These are phyloP conservation scores for Petunia hybrid DNA, from an alignment of 305 asterid genomes.

Conservation along the genomic window DNA sequence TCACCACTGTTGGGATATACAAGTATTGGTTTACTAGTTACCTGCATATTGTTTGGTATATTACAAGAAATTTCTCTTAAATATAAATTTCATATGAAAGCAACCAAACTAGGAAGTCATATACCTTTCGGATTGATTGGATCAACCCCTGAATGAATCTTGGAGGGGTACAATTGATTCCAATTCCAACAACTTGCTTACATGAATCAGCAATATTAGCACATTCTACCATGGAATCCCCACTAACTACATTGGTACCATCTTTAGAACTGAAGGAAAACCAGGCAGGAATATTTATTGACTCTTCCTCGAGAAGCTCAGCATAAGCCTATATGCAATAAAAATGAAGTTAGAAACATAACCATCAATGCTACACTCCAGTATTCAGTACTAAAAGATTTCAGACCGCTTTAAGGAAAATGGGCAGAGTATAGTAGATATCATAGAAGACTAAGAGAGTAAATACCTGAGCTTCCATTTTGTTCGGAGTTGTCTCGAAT, in stretches of 20 bases:
- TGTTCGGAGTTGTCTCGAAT: slow-evolving; percentile 85
- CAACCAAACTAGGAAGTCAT: neutral
- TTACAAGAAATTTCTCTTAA: neutral
- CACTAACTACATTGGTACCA: slow-evolving; percentile 63
- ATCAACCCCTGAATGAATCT: slow-evolving; percentile 65
- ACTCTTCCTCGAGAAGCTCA: slow-evolving; percentile 74
- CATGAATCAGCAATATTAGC: slow-evolving; percentile 67
- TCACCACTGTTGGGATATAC: slow-evolving; percentile 91
- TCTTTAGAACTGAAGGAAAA: slow-evolving; percentile 75
- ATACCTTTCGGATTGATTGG: slow-evolving; percentile 60
- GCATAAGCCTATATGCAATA: slow-evolving; percentile 56
- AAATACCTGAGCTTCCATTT: slow-evolving; percentile 71
- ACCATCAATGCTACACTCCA: neutral
- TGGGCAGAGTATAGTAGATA: neutral
- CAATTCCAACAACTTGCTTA: slow-evolving; percentile 57
- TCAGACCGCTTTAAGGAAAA: neutral
- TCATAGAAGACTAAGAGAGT: neutral
- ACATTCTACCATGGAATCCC: slow-evolving; percentile 68
- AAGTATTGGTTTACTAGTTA: slow-evolving; percentile 70
- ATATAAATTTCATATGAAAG: neutral
- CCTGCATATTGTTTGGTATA: slow-evolving; percentile 51
- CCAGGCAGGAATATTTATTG: slow-evolving; percentile 66
- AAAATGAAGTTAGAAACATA: neutral
- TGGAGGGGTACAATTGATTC: slow-evolving; percentile 86
- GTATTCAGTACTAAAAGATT: too few species aligned